phyloP scores from a whole-genome alignment of 768 basidiomycete genomes.

The Pisolithus marmoratus region DNA sequence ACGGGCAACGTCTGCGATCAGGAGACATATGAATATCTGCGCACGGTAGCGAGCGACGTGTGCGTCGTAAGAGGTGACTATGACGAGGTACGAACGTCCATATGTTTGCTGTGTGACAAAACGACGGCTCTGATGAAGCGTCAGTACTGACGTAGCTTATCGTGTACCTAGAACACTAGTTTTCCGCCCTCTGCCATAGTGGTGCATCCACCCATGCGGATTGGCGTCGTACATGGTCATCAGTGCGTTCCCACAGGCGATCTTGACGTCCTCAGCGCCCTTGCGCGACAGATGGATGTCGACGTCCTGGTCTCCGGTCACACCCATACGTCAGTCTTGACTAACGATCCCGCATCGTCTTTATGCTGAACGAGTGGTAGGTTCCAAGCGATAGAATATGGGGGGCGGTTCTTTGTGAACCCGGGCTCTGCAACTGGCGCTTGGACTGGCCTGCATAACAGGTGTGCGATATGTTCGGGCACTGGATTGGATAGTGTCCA shows the following conservation, averaged over 20 bases:
- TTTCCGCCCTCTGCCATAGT: constrained; percentile 81
- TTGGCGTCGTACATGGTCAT: constrained; percentile 92
- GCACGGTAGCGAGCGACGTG: constrained; percentile 91
- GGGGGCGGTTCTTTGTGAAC: constrained; percentile 90
- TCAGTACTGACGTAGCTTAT: background rate
- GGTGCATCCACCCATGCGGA: constrained; percentile 77
- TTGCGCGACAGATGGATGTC: constrained; percentile 95
- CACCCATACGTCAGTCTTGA: constrained; percentile 75
- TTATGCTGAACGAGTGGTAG: constrained; percentile 31
- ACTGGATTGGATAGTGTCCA: background rate
- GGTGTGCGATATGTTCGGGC: background rate
- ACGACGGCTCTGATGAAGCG: background rate
- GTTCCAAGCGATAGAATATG: constrained; percentile 92
- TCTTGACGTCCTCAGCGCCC: constrained; percentile 79
- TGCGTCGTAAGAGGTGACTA: constrained; percentile 91
- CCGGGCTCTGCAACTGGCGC: constrained; percentile 95
- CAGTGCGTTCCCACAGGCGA: constrained; percentile 92
- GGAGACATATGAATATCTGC: constrained; percentile 94
- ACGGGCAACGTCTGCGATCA: constrained; percentile 97
- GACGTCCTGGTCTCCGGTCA: constrained; percentile 93
- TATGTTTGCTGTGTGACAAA: background rate
- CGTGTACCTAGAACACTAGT: constrained; percentile 44
- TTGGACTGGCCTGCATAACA: constrained; percentile 58
- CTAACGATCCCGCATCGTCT: background rate
- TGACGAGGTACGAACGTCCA: constrained; percentile 65